Base-by-base conservation (phyloP, 192 early-diverging fungal species). In the Coemansia brasiliensis region DNA sequence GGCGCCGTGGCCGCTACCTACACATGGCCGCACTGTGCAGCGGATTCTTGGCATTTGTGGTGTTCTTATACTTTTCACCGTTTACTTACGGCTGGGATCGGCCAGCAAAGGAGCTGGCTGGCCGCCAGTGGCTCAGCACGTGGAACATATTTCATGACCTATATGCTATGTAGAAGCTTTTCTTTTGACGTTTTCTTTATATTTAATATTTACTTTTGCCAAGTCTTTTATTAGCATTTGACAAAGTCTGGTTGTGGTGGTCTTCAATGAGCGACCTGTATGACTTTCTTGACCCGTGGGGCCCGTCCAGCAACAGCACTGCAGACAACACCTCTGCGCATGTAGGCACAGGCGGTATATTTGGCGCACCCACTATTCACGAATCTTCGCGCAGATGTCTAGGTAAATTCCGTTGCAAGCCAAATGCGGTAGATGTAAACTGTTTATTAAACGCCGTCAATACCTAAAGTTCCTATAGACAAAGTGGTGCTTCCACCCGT, bases 51-150 rank as follows among this genome's bases (percentile, higher is more conserved):
- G 65, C 55, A 11, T 52, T 48, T 35, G 15, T 66, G 12, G 76
- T 79, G 29, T 79, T 79, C 58, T 62, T 85, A 60, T 87, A 83
- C 59, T 94, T 94, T 67, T 67, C 85, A 51, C 87, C 89, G 59
- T 82, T 92, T 37, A 86, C 89, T 2, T 96, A 89, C 79, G 94
- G 94, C 7, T 85, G 93, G 67, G 62, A 72, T 40, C 84, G 83
- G 9, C 83, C 91, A 1, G 83, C 84, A 2, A 65, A 52, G 37
- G 75, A 81, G 44, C 75, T 83, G 56, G 62, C 65, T 15, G 80
- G 81, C 18, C 82, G 85, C 25, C 75, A 69, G 40, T 94, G 92
- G 94, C 73, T 88, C 15, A 72, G 55, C 29, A 74, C 83, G 2
- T 96, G 94, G 94, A 93, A 92, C 69, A 83, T 96, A 52, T 82